Conservation (phyloP, 768 basidiomycete genomes). For the Lentinula sp. region DNA sequence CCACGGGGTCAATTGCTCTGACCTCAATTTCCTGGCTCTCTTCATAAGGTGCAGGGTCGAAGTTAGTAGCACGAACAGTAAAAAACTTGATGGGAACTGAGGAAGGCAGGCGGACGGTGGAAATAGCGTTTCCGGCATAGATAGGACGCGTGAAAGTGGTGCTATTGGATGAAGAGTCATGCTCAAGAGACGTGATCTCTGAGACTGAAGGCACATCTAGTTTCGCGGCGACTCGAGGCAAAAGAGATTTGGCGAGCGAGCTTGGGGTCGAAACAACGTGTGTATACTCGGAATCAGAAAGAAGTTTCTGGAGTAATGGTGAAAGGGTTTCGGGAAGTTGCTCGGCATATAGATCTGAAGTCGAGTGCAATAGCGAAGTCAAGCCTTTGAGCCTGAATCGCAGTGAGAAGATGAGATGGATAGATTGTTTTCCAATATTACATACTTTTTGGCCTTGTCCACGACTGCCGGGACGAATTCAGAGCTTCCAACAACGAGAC, state of each 20-base stretch:
- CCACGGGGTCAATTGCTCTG: constrained; percentile 57
- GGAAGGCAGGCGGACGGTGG: constrained; percentile 80
- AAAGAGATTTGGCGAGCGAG: constrained; percentile 84
- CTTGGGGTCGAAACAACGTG: constrained; percentile 93
- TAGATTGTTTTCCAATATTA: background rate
- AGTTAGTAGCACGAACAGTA: constrained; percentile 90
- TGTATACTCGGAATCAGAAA: constrained; percentile 67
- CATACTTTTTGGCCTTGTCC: constrained; percentile 77
- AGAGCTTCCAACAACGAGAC: constrained; percentile 64
- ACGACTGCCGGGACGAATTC: constrained; percentile 62
- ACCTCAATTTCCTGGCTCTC: constrained; percentile 52
- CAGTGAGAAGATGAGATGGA: background rate
- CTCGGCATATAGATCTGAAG: constrained; percentile 63
- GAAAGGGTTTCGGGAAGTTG: constrained; percentile 74
- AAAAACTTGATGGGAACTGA: constrained; percentile 85
- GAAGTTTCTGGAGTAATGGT: constrained; percentile 73
- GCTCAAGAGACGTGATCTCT: constrained; percentile 79
- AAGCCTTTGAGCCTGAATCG: constrained; percentile 59
- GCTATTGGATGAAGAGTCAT: constrained; percentile 61
- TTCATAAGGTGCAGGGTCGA: constrained; percentile 57
- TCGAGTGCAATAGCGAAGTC: constrained; percentile 60
- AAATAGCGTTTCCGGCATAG: constrained; percentile 96
- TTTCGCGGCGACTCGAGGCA: constrained; percentile 86
- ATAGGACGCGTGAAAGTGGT: constrained; percentile 92
- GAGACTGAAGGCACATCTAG: constrained; percentile 90